These are phyloP conservation scores for Crithidia brevicula DNA, from an alignment of 208 protist genomes.

Conservation along the genomic window DNA sequence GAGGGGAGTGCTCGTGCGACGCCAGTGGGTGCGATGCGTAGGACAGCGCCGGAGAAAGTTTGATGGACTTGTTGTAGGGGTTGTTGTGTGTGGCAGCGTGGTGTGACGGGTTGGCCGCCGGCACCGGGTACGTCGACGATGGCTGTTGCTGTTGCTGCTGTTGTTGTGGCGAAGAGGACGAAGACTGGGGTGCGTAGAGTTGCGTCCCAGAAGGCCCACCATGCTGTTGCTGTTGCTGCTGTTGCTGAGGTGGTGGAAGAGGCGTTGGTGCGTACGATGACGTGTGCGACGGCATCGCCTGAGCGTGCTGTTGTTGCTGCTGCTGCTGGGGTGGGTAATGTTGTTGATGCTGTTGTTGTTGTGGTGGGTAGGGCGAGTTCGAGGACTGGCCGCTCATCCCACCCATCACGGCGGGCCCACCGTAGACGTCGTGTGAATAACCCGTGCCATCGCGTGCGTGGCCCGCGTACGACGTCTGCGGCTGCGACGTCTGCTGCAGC, in stretches of 20 bases:
- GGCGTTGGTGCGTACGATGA: constrained; percentile 15
- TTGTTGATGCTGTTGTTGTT: constrained; percentile 16
- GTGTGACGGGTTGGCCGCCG: background rate
- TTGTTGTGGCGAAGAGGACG: background rate
- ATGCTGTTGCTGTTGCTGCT: constrained; percentile 1
- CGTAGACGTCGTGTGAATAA: constrained; percentile 4
- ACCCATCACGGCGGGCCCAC: background rate
- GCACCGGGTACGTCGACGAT: background rate
- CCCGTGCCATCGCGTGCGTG: background rate
- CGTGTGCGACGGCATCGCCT: background rate
- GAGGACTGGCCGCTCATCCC: background rate
- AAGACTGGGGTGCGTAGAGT: background rate
- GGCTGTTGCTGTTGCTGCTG: constrained; percentile 1
- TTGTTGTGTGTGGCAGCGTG: constrained; percentile 15
- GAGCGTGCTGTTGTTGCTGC: constrained; percentile 9
- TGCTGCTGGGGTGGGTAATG: constrained; percentile 26
- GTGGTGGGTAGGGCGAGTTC: constrained; percentile 19
- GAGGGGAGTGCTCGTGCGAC: background rate
- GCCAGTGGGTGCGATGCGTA: background rate
- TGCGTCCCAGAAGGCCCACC: background rate
- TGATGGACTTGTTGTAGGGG: background rate
- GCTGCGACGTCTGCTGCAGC: constrained; percentile 1
- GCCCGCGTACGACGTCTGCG: constrained; percentile 1
- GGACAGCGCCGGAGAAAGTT: background rate
- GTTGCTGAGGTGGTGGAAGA: constrained; percentile 7